phyloP scores from a whole-genome alignment of 768 basidiomycete genomes.

The Pleurotus salmoneostramineus region DNA sequence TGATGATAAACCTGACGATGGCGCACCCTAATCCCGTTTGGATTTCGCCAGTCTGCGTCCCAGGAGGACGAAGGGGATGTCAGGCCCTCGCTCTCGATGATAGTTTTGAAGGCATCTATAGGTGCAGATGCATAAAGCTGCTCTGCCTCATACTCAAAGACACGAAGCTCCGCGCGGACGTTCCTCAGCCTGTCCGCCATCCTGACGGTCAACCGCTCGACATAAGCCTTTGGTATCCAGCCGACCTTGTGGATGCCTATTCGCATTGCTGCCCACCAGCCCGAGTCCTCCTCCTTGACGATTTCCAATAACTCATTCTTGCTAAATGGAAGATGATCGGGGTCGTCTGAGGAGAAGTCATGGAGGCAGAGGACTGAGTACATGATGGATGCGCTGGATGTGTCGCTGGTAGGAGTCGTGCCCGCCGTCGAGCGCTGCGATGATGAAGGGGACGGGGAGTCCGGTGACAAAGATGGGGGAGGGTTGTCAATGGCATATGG shows the following conservation, averaged over 20 bases:
- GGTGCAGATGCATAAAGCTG: constrained; percentile 36
- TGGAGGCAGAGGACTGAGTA: constrained; percentile 63
- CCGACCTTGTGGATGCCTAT: constrained; percentile 49
- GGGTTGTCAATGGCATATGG: constrained; percentile 26
- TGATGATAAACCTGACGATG: not conserved
- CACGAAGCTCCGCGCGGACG: constrained; percentile 39
- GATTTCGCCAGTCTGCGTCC: not conserved
- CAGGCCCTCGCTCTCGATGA: constrained; percentile 20
- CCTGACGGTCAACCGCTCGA: constrained; percentile 47
- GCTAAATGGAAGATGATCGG: constrained; percentile 56
- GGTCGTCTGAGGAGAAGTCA: constrained; percentile 63
- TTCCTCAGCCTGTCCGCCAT: constrained; percentile 45
- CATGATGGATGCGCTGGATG: constrained; percentile 19
- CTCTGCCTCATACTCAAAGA: constrained; percentile 45
- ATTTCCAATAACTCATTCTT: constrained; percentile 67
- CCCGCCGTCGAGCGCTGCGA: constrained; percentile 25
- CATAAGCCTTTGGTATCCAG: constrained; percentile 77
- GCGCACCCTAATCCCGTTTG: not conserved
- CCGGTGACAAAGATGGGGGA: constrained; percentile 20
- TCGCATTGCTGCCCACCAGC: constrained; percentile 82
- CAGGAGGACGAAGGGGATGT: not conserved
- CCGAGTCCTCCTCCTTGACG: constrained; percentile 64
- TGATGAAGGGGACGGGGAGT: constrained; percentile 30
- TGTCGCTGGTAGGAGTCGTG: constrained; percentile 26
- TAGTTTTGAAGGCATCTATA: constrained; percentile 22